Base-by-base conservation (phyloP, 1,284 basidiomycete genomes). In the Amylostereum chailletii region DNA sequence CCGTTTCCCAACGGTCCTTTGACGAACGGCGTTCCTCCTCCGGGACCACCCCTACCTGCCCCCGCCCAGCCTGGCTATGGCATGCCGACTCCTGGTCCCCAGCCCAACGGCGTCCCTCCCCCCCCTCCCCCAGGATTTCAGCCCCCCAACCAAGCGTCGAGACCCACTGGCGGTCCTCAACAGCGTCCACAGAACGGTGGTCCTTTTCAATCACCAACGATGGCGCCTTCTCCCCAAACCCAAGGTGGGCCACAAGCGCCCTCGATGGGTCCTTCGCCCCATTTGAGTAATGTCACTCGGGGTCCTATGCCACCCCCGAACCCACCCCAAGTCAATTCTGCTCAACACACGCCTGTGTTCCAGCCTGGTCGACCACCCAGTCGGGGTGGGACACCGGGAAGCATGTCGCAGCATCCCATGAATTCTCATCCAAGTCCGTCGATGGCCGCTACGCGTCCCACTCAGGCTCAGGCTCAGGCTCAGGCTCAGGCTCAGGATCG, bases 401-500 rank as follows among this genome's bases (percentile, higher is more conserved):
- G 19, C 19, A 19, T 19, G 0, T 68, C 70, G 29, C 62, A 69
- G 47, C 58, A 63, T 26, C 61, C 59, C 26, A 71, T 76, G 63
- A 67, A 71, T 54, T 64, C 67, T 27, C 73, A 76, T 1, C 76
- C 63, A 2, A 85, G 82, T 56, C 83, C 83, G 9, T 78, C 75
- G 5, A 49, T 84, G 56, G 62, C 68, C 3, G 55, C 67, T 37
- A 72, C 19, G 77, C 8, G 71, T 74, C 54, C 65, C 71, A 0
- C 71, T 74, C 27, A 43, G 47, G 29, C 42, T 53, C 47, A 49
- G 51, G 11, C 71, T 74, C 27, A 43, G 47, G 29, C 42, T 53
- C 47, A 49, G 51, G 11, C 38, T 49, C 10, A 33, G 45, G 1
- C 53, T 51, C 5, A 46, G 57, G 47, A 45, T 59, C 3, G 52